Evolutionary conservation across 2,329 filamentous ascomycete genomes (phyloP).

Genomic region (Nigrospora osmanthi): DNA sequence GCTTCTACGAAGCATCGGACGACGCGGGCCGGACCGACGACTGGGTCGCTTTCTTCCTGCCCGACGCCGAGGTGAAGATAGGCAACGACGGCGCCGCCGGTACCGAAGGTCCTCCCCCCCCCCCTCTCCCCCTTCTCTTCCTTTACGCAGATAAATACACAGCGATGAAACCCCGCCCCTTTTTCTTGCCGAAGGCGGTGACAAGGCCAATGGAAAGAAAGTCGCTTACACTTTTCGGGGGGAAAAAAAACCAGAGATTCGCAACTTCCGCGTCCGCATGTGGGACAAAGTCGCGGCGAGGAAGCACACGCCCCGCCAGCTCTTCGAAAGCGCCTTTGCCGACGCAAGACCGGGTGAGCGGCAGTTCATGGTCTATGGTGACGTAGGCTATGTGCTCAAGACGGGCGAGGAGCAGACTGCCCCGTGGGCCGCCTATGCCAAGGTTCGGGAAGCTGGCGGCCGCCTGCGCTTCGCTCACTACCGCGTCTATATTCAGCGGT

Average conservation of each 20-base stretch:
- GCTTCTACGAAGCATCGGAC: constrained; percentile 37
- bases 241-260: constrained; percentile 25
- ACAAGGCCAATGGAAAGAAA: neutral
- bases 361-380: constrained; percentile 26
- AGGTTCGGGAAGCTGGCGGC: constrained; percentile 11
- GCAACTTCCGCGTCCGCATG: constrained; percentile 31
- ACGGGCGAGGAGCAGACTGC: constrained; percentile 9
- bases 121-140: neutral
- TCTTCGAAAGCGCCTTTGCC: constrained; percentile 30
- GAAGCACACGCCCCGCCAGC: constrained; percentile 31
- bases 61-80: constrained; percentile 33
- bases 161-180: no score
- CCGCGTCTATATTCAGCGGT: constrained; percentile 22
- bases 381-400: constrained; percentile 13
- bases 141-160: no score
- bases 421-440: constrained; percentile 22
- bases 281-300: constrained; percentile 31
- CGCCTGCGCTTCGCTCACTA: constrained; percentile 20
- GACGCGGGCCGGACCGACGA: constrained; percentile 29
- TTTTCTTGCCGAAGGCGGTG: no score
- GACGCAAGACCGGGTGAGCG: constrained; percentile 5
- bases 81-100: constrained; percentile 30
- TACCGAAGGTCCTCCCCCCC: constrained; percentile 15
- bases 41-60: constrained; percentile 33
- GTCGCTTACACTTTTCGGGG: neutral